Evolutionary conservation across 2,329 filamentous ascomycete genomes (phyloP).

Genomic region (Pseudocercospora pini-densiflorae): DNA sequence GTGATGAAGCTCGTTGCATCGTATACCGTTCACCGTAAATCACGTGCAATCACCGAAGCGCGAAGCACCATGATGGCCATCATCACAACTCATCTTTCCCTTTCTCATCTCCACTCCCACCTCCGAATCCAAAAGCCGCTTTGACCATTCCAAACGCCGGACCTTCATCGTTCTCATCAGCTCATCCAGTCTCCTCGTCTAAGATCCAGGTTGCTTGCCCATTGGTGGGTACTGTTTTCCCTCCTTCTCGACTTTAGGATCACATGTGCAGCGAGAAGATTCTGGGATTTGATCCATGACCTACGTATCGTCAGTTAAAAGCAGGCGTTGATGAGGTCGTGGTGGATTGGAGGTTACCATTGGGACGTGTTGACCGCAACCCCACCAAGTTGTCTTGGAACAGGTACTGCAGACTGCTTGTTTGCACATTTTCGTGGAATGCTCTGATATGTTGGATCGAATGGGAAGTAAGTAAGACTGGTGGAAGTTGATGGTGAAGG

Average conservation of each 20-base stretch:
- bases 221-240: constrained; percentile 69
- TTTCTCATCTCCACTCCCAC: constrained; percentile 14
- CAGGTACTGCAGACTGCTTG: constrained; percentile 66
- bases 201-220: constrained; percentile 42
- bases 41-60: constrained; percentile 6
- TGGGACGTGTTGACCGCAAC: constrained; percentile 38
- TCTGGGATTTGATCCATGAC: constrained; percentile 66
- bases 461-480: neutral
- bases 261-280: constrained; percentile 67
- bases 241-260: constrained; percentile 64
- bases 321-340: too few species aligned
- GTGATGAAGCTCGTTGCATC: neutral
- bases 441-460: neutral
- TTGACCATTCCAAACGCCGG: constrained; percentile 37
- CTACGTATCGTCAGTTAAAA: constrained; percentile 22
- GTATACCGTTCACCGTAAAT: neutral
- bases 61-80: constrained; percentile 19
- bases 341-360: constrained; percentile 15
- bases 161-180: constrained; percentile 29
- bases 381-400: constrained; percentile 42
- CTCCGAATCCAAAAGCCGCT: constrained; percentile 36
- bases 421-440: constrained; percentile 62
- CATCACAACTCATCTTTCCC: constrained; percentile 33
- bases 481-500: neutral
- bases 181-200: neutral